Base-by-base conservation (phyloP, 2,329 filamentous ascomycete genomes). In the Aureobasidium sp. region DNA sequence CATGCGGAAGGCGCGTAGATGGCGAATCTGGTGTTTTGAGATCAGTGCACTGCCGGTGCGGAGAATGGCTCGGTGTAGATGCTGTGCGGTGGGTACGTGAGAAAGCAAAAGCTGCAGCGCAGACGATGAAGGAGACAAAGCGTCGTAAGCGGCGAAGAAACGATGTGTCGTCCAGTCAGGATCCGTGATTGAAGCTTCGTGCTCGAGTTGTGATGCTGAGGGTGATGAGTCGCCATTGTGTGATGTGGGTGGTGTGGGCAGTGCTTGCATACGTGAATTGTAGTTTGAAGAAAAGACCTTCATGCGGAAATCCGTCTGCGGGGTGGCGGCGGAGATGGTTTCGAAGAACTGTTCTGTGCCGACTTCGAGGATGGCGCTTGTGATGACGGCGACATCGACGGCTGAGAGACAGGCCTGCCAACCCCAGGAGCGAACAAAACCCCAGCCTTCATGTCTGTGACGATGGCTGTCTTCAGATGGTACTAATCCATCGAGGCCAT, bases 341-440 rank as follows among this genome's bases (percentile, higher is more conserved):
- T 60, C 59, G 40, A 63, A 53, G 7, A 57, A 42, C 10, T 49
- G 50, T n/a, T 63, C 57, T 19, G 66, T 63, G 29, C 94, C 93
- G 29, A 97, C 91, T 75, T 99, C 94, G 1, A 99, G 82, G 50
- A 99, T 87, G 17, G 93, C 91, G 57, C 91, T 91, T 21, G 97
- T 83, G 31, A 97, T 86, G 17, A 96, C 89, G n/a, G 90, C 90
- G 0, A 96, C 90, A 71, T 99, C 94, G 51, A 93, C 89, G 6
- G 94, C 94, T 63, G 89, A 95, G 27, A 97, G 79, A 53, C 93
- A 96, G 0, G 92, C 93, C 71, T 92, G 88, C 92, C 92, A 99
- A 11, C 94, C 94, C 94, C 94, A 99, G 70, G 90, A 95, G 61
- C 92, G 84, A 19, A 97, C 93, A 70, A 97, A 99, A 0, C 94